Base-by-base conservation (phyloP, 192 early-diverging fungal species). In the Coemansia sp. region DNA sequence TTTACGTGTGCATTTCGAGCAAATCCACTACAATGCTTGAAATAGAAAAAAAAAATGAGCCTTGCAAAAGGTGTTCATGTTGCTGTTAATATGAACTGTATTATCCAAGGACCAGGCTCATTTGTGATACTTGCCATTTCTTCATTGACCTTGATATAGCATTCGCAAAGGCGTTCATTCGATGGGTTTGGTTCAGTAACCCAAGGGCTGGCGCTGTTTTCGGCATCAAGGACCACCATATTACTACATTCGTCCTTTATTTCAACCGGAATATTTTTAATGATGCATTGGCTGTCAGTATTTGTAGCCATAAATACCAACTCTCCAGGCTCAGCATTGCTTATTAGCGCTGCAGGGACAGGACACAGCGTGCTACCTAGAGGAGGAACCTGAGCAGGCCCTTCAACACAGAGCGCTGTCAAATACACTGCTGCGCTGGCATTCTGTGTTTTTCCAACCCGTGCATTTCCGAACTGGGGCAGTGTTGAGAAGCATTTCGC, bases 371-470 rank as follows among this genome's bases (percentile, higher is more conserved):
- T 42, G 52, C 64, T 72, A 15, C 79, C 79, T 3, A 75, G 74
- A 0, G 74, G 63, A 4, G 79, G 73, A 12, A 64, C 21, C 37
- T 72, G 70, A 28, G 73, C 63, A 7, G 67, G 63, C 13, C 79
- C 79, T 26, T 81, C 79, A 15, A 75, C 74, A 28, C 70, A 61
- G 43, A 81, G 28, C 8, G 59, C 70, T 34, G 72, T 72, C 67
- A 75, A 57, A n/a, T 56, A 65, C 64, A 72, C 53, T 13, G 66
- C 25, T 4, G 61, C 48, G 10, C 25, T 39, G 12, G 43, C 26
- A 13, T 33, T 69, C 10, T 33, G 39, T 12, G 68, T 68, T 40
- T 66, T 64, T 10, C 70, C 79, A 10, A 81, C 66, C 46, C 68
- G 63, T 0, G 74, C 67, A 25, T 70, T 75, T 16, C 73, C 74